Percentiles rank a stretch among this genome's conserved stretches.
These are phyloP conservation scores for Rutstroemia sp. DNA, from an alignment of 2,329 filamentous ascomycete species.

Conservation along the genomic window DNA sequence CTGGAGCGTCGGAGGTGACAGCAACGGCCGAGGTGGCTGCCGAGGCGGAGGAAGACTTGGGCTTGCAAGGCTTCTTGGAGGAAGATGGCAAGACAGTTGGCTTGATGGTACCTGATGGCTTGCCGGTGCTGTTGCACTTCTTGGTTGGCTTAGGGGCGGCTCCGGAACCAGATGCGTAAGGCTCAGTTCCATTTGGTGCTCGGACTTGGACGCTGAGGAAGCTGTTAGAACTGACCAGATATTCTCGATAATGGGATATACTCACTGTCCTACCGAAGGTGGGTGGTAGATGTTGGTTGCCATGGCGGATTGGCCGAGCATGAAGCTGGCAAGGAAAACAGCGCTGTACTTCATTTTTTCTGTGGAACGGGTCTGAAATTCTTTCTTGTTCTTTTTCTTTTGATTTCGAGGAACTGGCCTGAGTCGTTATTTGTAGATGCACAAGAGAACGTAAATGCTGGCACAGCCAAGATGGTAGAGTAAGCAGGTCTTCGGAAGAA, in stretches of 20 bases:
- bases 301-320: conserved; percentile 8
- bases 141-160: no score
- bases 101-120: no score
- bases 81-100: not conserved
- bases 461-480: conserved; percentile 5
- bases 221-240: not conserved
- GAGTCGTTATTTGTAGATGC: not conserved
- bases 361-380: not conserved
- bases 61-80: not conserved
- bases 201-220: not conserved
- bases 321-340: conserved; percentile 5
- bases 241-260: not conserved
- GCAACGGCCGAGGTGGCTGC: not conserved
- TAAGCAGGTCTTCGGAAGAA: conserved; percentile 2
- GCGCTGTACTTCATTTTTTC: conserved; percentile 9
- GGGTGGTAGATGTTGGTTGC: conserved; percentile 5
- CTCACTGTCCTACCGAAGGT: conserved; percentile 3
- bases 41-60: not conserved
- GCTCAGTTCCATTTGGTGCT: not conserved
- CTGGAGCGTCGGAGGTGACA: not conserved
- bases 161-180: no score
- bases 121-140: no score
- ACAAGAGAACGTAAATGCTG: conserved; percentile 1
- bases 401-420: not conserved
- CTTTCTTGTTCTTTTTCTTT: not conserved